Evolutionary conservation across 495 filamentous ascomycete species (phyloP).

Genomic region (Lasiosphaeria hispida): DNA sequence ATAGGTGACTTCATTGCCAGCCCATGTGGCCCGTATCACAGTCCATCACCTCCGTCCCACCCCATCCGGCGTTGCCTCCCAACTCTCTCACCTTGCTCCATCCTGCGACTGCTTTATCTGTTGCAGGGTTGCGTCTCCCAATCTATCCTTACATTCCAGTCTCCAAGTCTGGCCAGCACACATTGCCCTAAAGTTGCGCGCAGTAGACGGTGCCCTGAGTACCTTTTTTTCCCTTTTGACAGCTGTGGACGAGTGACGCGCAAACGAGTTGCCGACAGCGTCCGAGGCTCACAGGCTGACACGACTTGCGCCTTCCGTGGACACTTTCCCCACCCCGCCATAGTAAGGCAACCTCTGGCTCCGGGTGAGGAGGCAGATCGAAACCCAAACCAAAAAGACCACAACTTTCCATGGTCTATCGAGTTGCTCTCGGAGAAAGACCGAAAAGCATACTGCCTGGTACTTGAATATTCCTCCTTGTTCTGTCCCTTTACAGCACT

Average conservation of each 20-base stretch:
- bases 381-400: conserved; percentile 15
- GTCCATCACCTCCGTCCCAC: conserved; percentile 3
- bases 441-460: no score
- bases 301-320: conserved; percentile 16
- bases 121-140: no score
- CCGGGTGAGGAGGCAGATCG: conserved; percentile 7
- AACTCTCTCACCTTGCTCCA: conserved; percentile 3
- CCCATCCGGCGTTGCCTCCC: neutral
- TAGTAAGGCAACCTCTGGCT: conserved; percentile 22
- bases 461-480: neutral
- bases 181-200: no score
- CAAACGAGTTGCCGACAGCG: conserved; percentile 11
- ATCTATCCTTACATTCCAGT: no score
- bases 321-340: conserved; percentile 22
- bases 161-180: no score
- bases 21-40: conserved; percentile 13
- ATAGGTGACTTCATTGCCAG: conserved; percentile 25
- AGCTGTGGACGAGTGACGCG: neutral
- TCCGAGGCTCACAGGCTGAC: conserved; percentile 23
- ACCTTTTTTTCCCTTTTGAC: neutral
- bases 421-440: no score
- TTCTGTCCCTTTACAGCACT: conserved; percentile 4
- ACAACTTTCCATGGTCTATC: no score
- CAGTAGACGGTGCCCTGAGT: no score
- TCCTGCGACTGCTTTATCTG: no score